Base-by-base conservation (phyloP, 768 basidiomycete genomes). In the Neoboletus subvelutipes region DNA sequence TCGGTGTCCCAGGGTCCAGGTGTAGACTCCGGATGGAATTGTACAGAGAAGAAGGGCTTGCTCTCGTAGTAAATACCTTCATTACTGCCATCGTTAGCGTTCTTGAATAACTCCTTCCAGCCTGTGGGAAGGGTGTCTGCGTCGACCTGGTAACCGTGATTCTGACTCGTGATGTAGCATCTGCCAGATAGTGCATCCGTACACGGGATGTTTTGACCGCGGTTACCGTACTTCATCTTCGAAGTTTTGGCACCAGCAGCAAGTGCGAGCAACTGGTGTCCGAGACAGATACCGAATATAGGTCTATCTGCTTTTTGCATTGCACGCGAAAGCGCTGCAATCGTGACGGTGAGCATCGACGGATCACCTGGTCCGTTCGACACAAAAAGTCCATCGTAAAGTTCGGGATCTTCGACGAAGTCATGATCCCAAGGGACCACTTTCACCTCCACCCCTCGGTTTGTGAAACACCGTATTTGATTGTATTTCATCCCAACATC, bases 401-500 rank as follows among this genome's bases (percentile, higher is more conserved):
- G 86, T 64, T 92, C 90, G 0, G 72, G 49, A 57, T 98, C 93
- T 2, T 79, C 72, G 28, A 90, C 76, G 71, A 95, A 93, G 75
- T 98, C 90, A 71, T 95, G 92, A 70, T 98, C 81, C 96, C 96
- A 99, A 28, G 97, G 95, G 9, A 98, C 91, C 51, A 98, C 93
- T 75, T 98, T 98, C 70, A 98, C 80, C 72, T 98, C 93, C 36
- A 98, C 84, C 48, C 97, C 97, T 34, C 97, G 88, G 37, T 84
- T 79, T 42, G 83, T 85, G 76, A 99, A 98, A 78, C 97, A 99
- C 34, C 97, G 84, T 64, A 98, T 94, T 74, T 99, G 97, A 74
- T 98, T 98, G 78, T 91, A 97, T 75, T 99, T 99, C 92, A 98
- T 98, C n/a, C 97, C 97, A 50, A 98, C 96, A 71, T 99, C 97